Percentiles rank a stretch among this genome's conserved stretches.
These are phyloP conservation scores for Pseudogymnoascus sp. DNA, from an alignment of 2,329 filamentous ascomycete genomes.

Conservation along the genomic window DNA sequence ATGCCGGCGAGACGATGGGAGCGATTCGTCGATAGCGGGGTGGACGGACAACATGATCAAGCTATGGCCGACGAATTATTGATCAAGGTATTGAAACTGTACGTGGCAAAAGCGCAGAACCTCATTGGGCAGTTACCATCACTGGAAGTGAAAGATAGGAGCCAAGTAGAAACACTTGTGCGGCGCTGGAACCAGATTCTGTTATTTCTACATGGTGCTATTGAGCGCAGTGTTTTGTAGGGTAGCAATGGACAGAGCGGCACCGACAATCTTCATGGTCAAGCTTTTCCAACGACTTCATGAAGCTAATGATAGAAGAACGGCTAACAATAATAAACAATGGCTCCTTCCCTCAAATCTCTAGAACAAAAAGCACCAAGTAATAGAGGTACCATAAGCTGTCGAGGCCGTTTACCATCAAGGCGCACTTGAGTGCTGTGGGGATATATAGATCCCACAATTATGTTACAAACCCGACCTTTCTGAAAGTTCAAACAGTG, in stretches of 20 bases:
- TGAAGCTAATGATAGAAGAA: conserved; percentile 4
- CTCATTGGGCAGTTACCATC: not conserved
- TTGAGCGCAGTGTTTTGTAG: not conserved
- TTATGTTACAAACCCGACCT: not conserved
- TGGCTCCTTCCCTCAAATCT: not conserved
- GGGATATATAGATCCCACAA: not conserved
- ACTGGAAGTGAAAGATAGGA: not conserved
- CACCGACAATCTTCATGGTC: not conserved
- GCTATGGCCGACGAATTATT: conserved; percentile 35
- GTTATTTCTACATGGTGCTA: not conserved
- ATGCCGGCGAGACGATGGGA: conserved; percentile 37
- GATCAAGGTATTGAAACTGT: conserved; percentile 20
- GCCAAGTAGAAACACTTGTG: conserved; percentile 10
- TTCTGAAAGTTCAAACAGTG: not conserved
- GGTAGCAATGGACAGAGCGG: not conserved
- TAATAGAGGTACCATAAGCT: not conserved
- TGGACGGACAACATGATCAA: conserved; percentile 41
- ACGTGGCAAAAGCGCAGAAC: not conserved
- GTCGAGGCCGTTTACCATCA: not conserved
- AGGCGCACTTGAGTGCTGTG: not conserved
- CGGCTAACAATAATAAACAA: not conserved
- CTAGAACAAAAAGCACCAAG: not conserved
- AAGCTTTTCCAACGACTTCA: not conserved
- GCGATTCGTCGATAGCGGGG: conserved; percentile 39
- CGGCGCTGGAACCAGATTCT: conserved; percentile 11